Conservation (phyloP, 495 filamentous ascomycete species). For the Daldinia concentrica region DNA sequence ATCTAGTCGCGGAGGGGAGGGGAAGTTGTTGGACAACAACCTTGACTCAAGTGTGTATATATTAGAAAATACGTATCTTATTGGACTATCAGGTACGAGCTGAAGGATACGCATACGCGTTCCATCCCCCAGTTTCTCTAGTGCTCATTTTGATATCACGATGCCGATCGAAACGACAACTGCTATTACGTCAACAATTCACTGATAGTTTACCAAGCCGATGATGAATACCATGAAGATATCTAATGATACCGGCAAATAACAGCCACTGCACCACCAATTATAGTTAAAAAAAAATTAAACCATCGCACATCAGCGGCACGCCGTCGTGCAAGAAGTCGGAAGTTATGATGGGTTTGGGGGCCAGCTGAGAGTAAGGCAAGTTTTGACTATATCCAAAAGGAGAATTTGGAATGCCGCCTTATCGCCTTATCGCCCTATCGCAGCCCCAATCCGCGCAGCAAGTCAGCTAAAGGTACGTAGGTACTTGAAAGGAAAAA, state of each 20-base stretch:
- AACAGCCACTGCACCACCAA: background rate
- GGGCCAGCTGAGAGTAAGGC: constrained; percentile 50
- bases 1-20: background rate
- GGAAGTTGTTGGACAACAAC: constrained; percentile 10
- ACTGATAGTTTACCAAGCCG: background rate
- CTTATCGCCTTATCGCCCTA: constrained; percentile 40
- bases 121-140: background rate
- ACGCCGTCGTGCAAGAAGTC: constrained; percentile 18
- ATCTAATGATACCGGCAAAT: background rate
- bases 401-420: constrained; percentile 20
- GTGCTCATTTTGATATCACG: background rate
- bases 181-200: background rate
- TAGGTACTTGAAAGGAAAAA: constrained; percentile 1
- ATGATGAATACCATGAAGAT: background rate
- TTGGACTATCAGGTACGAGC: background rate
- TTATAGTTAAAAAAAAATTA: background rate
- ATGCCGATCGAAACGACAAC: background rate
- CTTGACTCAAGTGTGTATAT: background rate
- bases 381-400: constrained; percentile 33
- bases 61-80: background rate
- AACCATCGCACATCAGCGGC: background rate
- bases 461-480: constrained; percentile 17
- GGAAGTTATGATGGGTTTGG: constrained; percentile 29
- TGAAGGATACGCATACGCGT: background rate
- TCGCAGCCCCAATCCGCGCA: constrained; percentile 31